These are phyloP conservation scores for Panellus pusillus DNA, from an alignment of 768 basidiomycete species.

Conservation along the genomic window DNA sequence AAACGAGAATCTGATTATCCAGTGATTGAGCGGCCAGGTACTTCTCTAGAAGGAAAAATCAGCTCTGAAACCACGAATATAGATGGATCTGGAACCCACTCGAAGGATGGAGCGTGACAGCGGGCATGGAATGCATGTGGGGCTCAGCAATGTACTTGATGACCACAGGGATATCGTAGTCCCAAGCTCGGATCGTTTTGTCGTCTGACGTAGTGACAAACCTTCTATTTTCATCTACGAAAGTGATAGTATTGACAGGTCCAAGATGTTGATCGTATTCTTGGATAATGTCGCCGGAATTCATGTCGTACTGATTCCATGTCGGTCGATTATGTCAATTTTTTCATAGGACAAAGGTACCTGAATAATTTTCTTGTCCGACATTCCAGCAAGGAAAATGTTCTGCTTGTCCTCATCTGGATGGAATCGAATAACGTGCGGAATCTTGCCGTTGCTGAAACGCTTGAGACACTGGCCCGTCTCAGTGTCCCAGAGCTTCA, in stretches of 20 bases:
- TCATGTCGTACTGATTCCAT: slow-evolving; percentile 85
- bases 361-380: slow-evolving; percentile 98
- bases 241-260: slow-evolving; percentile 97
- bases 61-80: slow-evolving; percentile 11
- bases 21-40: slow-evolving; percentile 97
- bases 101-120: slow-evolving; percentile 92
- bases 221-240: slow-evolving; percentile 95
- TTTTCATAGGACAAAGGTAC: slow-evolving; percentile 41
- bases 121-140: slow-evolving; percentile 99
- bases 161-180: slow-evolving; percentile 98
- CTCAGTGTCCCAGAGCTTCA: slow-evolving; percentile 99
- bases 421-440: slow-evolving; percentile 93
- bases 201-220: slow-evolving; percentile 99
- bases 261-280: slow-evolving; percentile 99
- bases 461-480: slow-evolving; percentile 96
- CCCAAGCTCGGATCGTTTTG: slow-evolving; percentile 99
- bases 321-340: background rate
- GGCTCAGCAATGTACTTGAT: slow-evolving; percentile 99
- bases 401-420: slow-evolving; percentile 96
- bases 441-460: slow-evolving; percentile 97
- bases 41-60: slow-evolving; percentile 55
- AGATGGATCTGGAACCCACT: slow-evolving; percentile 55
- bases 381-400: slow-evolving; percentile 97
- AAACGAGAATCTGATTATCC: slow-evolving; percentile 97
- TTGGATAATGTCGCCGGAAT: slow-evolving; percentile 92